Conservation (phyloP, 2,329 filamentous ascomycete species). For the Xylaria sp. region DNA sequence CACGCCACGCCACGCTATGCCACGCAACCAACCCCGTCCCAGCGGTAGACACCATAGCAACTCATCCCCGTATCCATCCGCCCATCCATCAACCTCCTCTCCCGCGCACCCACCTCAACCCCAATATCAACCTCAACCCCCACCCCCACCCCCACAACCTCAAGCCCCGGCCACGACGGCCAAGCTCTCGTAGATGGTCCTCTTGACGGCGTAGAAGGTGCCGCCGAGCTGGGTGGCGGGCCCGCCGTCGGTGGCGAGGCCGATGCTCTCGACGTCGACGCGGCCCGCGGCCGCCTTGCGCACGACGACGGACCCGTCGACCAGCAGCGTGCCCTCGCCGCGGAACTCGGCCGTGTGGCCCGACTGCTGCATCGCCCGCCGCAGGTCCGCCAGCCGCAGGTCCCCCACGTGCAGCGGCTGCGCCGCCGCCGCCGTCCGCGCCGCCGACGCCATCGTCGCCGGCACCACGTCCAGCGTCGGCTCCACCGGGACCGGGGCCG, state of each 20-base stretch:
- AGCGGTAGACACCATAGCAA: too few relatives aligned
- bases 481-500: slow-evolving; percentile 30
- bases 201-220: slow-evolving; percentile 85
- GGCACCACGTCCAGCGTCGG: slow-evolving; percentile 60
- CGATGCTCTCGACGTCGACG: slow-evolving; percentile 84
- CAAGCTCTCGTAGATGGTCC: slow-evolving; percentile 89
- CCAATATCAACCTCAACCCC: background rate
- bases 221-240: slow-evolving; percentile 52
- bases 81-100: background rate
- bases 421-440: slow-evolving; percentile 73
- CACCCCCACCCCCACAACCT: background rate
- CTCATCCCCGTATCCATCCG: too few relatives aligned
- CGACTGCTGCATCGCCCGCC: slow-evolving; percentile 77
- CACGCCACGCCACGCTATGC: too few relatives aligned
- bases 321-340: slow-evolving; percentile 87
- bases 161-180: slow-evolving; percentile 82
- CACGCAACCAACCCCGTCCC: too few relatives aligned
- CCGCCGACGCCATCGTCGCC: slow-evolving; percentile 66
- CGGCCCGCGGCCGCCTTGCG: slow-evolving; percentile 84
- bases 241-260: slow-evolving; percentile 50
- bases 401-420: slow-evolving; percentile 95
- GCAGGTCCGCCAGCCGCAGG: slow-evolving; percentile 82
- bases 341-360: slow-evolving; percentile 91
- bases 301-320: slow-evolving; percentile 87
- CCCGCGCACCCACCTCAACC: background rate